These are phyloP conservation scores for Hypoxylon sp. DNA, from an alignment of 2,329 filamentous ascomycete genomes.

Conservation along the genomic window DNA sequence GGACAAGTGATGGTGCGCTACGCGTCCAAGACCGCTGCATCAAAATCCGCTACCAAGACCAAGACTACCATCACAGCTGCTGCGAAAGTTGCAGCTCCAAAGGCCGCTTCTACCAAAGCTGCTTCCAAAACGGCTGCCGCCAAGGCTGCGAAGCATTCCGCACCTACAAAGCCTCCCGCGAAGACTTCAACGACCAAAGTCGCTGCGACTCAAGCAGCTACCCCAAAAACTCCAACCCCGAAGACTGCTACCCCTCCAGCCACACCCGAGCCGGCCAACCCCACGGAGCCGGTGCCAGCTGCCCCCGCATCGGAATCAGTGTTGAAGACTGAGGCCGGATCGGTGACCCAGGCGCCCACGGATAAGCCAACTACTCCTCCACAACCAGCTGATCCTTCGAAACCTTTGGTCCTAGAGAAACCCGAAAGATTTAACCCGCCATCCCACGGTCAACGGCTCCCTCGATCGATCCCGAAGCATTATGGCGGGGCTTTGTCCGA, in stretches of 20 bases:
- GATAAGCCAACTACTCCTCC: constrained; percentile 31
- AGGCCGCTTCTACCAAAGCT: constrained; percentile 30
- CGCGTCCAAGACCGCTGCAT: constrained; percentile 51
- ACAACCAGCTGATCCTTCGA: constrained; percentile 54
- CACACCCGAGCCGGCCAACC: constrained; percentile 17
- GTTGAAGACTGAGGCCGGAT: constrained; percentile 25
- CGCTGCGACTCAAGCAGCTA: constrained; percentile 13
- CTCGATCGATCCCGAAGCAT: constrained; percentile 67
- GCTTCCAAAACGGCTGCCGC: constrained; percentile 26
- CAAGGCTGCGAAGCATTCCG: constrained; percentile 42
- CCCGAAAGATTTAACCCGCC: constrained; percentile 92
- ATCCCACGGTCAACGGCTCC: constrained; percentile 82
- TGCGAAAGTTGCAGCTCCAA: constrained; percentile 35
- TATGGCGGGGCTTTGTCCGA: constrained; percentile 80
- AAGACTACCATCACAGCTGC: constrained; percentile 23
- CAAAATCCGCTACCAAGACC: constrained; percentile 34
- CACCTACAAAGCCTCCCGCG: constrained; percentile 43
- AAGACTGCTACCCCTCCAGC: constrained; percentile 20
- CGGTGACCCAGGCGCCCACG: constrained; percentile 21
- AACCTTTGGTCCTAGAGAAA: constrained; percentile 82
- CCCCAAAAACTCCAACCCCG: constrained; percentile 19
- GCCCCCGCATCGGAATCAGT: constrained; percentile 9
- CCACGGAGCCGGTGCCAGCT: constrained; percentile 10
- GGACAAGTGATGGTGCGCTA: constrained; percentile 52
- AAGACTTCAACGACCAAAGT: constrained; percentile 35